These are phyloP conservation scores for Actinidia chinensis DNA, from an alignment of 179 eudicot genomes.

Conservation along the genomic window DNA sequence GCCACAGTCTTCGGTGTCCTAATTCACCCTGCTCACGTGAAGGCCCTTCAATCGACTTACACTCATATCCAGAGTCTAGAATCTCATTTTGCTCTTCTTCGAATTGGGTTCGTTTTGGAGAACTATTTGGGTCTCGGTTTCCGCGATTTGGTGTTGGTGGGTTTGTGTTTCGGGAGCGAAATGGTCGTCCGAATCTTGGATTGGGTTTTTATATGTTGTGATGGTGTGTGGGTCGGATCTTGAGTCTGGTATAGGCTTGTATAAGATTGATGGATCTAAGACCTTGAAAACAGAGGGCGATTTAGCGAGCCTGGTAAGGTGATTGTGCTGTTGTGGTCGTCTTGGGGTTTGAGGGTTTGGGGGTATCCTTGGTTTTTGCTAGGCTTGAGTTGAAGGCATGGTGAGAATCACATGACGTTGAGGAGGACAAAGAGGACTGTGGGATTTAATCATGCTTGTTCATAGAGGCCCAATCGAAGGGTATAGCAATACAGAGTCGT, in stretches of 20 bases:
- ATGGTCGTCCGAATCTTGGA: slow-evolving; percentile 7
- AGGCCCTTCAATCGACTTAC: slow-evolving; percentile 35
- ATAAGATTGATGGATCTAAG: slow-evolving; percentile 35
- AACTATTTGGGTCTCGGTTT: slow-evolving; percentile 17
- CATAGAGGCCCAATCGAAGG: slow-evolving; percentile 55
- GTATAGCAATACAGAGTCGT: slow-evolving; percentile 23
- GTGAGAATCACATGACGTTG: slow-evolving; percentile 73
- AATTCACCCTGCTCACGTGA: slow-evolving; percentile 43
- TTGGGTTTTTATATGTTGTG: background rate
- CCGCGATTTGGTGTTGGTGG: slow-evolving; percentile 11
- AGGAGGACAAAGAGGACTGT: slow-evolving; percentile 67
- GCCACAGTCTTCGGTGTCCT: slow-evolving; percentile 51
- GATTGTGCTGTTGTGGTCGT: slow-evolving; percentile 31
- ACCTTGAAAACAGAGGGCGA: slow-evolving; percentile 57
- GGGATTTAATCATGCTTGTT: slow-evolving; percentile 76
- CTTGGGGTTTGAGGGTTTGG: slow-evolving; percentile 18
- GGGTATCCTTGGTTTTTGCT: slow-evolving; percentile 29
- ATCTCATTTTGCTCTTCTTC: background rate
- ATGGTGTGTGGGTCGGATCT: background rate
- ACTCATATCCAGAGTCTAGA: slow-evolving; percentile 50
- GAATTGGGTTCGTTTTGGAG: slow-evolving; percentile 4
- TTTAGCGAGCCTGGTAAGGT: slow-evolving; percentile 15
- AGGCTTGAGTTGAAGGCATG: slow-evolving; percentile 53
- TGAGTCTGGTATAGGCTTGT: background rate
- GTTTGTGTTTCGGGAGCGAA: background rate